phyloP scores from a whole-genome alignment of 192 early-diverging fungal genomes.

The Coemansia sp. region DNA sequence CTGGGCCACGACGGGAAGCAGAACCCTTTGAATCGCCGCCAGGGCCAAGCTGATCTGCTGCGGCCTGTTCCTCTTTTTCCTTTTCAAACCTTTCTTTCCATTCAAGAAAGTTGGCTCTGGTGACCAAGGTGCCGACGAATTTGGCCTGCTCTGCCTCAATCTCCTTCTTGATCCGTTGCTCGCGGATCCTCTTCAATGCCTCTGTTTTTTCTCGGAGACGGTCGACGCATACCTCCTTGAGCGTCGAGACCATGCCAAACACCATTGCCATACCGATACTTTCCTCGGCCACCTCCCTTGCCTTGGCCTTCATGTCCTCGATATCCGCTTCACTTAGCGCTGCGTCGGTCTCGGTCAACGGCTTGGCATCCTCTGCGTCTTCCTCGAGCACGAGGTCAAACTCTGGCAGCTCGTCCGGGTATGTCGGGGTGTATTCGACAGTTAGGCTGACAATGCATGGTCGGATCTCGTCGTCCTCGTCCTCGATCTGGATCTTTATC shows the following conservation, averaged over 20 bases:
- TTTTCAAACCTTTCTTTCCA: slow-evolving; percentile 82
- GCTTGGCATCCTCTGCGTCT: slow-evolving; percentile 22
- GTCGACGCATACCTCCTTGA: slow-evolving; percentile 73
- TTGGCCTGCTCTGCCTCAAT: slow-evolving; percentile 71
- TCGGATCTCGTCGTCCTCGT: slow-evolving; percentile 54
- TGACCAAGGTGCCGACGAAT: slow-evolving; percentile 84
- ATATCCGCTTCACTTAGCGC: slow-evolving; percentile 38
- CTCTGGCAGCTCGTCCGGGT: slow-evolving; percentile 70
- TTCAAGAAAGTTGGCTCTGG: slow-evolving; percentile 67
- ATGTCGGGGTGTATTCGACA: slow-evolving; percentile 69
- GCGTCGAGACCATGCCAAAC: slow-evolving; percentile 74
- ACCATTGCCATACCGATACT: slow-evolving; percentile 91
- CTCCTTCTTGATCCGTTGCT: slow-evolving; percentile 61
- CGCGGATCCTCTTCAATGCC: slow-evolving; percentile 48
- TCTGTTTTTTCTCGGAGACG: slow-evolving; percentile 60
- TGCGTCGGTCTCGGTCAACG: slow-evolving; percentile 48
- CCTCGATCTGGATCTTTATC: slow-evolving; percentile 62
- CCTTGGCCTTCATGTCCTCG: slow-evolving; percentile 31
- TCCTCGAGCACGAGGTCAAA: slow-evolving; percentile 48
- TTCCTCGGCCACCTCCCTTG: slow-evolving; percentile 56
- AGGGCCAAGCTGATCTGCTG: background rate
- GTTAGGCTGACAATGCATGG: slow-evolving; percentile 56
- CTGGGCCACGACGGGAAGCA: slow-evolving; percentile 38
- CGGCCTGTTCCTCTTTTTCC: slow-evolving; percentile 53
- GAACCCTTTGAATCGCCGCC: slow-evolving; percentile 23